Evolutionary conservation across 2,329 filamentous ascomycete genomes (phyloP), one percentile per base, ranked within the genome.

Genomic region (Fusarium decemcellulare): DNA sequence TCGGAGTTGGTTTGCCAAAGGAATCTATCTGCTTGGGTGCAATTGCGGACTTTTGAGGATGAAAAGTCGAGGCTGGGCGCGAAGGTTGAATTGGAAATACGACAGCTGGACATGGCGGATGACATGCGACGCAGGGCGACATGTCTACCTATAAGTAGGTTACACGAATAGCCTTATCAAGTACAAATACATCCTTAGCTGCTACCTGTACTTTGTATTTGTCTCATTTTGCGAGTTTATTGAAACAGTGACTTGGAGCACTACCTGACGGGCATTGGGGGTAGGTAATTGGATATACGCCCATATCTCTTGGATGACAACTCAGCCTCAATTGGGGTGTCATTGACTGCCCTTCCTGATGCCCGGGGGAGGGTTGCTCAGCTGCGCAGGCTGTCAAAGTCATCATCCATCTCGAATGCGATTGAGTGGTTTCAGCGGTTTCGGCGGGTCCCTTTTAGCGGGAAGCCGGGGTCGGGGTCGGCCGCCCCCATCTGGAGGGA

Each of bases 91-190:
- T 48, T 50, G 55, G 65, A 59, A 55, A 52, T 36, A 37, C 42
- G 52, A 37, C 29, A 50, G 52, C 40, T 55, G 50, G 40, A 37
- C 48, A 52, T 34, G 42, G 30, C 23, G 34, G 43, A 59, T 46
- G 47, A 46, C 51, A 50, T 57, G 51, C 27, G 39, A 51, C 15
- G 55, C 23, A 43, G 67, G 48, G 52, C 27, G 27, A 47, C 52
- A 54, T 48, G 56, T 55, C 42, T 16, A 30, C 61, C 44, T 71
- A 43, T 59, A 54, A 59, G 40, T 57, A 58, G 61, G 65, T 44
- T 65, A 66, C 61, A 69, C 62, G 61, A 65, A 61, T 44, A 61
- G 59, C 58, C 57, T 64, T 61, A 60, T 63, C 40, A 57, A 71
- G 63, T 63, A 74, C 23, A 39, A 61, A 54, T 57, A 36, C 16